Percentiles rank a stretch among this genome's conserved stretches.
Evolutionary conservation across 345 rosid species (phyloP).

Genomic region (Citropsis articulata): DNA sequence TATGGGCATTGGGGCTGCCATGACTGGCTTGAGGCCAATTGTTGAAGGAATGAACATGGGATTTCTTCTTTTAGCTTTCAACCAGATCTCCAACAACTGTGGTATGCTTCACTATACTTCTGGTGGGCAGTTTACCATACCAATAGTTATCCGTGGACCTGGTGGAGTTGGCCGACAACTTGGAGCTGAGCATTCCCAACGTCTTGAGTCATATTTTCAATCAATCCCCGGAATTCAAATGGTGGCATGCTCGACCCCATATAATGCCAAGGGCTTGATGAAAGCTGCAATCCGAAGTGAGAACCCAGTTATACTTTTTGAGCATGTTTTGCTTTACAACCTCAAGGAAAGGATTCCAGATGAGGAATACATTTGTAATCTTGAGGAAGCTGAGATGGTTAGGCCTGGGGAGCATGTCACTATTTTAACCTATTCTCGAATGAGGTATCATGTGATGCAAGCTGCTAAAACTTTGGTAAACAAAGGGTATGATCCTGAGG

Average conservation of each 20-base stretch:
- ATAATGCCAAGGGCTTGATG: slow-evolving; percentile 98
- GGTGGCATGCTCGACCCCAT: slow-evolving; percentile 99
- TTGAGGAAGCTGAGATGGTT: slow-evolving; percentile 97
- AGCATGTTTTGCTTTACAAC: slow-evolving; percentile 95
- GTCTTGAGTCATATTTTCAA: slow-evolving; percentile 94
- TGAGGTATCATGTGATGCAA: slow-evolving; percentile 98
- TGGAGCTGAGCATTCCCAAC: slow-evolving; percentile 97
- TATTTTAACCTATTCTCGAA: slow-evolving; percentile 84
- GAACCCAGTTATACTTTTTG: slow-evolving; percentile 94
- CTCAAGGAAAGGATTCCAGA: slow-evolving; percentile 95
- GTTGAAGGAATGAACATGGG: slow-evolving; percentile 99
- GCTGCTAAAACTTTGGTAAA: slow-evolving; percentile 88
- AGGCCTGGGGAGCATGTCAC: slow-evolving; percentile 91
- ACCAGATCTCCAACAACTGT: slow-evolving; percentile 97
- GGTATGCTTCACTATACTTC: slow-evolving; percentile 99
- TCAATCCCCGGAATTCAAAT: slow-evolving; percentile 98
- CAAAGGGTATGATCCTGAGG: slow-evolving; percentile 95
- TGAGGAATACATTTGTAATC: slow-evolving; percentile 79
- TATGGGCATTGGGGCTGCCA: slow-evolving; percentile 96
- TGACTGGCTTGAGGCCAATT: slow-evolving; percentile 89
- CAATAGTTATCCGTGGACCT: slow-evolving; percentile 92
- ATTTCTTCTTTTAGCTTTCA: slow-evolving; percentile 92
- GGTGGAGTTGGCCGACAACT: slow-evolving; percentile 98
- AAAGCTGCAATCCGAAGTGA: slow-evolving; percentile 98
- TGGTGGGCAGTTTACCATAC: slow-evolving; percentile 93